These are phyloP conservation scores for Aspergillus brasiliensis DNA, from an alignment of 2,329 filamentous ascomycete species.

Conservation along the genomic window DNA sequence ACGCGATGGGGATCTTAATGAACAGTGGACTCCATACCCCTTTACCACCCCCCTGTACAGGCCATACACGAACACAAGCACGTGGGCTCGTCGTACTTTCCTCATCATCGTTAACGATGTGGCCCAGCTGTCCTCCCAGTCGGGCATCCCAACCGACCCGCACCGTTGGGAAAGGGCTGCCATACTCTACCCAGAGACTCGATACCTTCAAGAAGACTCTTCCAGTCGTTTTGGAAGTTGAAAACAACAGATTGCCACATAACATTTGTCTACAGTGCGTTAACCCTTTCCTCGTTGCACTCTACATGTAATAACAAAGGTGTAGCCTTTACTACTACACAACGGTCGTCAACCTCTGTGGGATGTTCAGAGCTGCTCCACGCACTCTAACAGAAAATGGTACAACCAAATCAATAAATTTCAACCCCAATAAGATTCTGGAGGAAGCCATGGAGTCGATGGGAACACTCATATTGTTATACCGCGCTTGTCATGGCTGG, in stretches of 20 bases:
- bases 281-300: background rate
- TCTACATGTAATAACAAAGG: background rate
- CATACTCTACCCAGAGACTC: background rate
- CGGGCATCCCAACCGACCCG: background rate
- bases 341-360: background rate
- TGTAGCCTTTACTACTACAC: background rate
- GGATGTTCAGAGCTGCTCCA: background rate
- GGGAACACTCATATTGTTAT: background rate
- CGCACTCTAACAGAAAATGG: background rate
- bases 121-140: background rate
- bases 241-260: background rate
- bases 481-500: constrained; percentile 1
- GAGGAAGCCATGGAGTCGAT: background rate
- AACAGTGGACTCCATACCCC: background rate
- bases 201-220: background rate
- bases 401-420: background rate
- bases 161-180: background rate
- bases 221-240: background rate
- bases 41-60: background rate
- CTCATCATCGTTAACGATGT: background rate
- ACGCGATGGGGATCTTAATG: background rate
- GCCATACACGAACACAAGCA: background rate
- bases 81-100: background rate
- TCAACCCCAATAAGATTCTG: background rate
- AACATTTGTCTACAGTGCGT: background rate